Evolutionary conservation across 2,329 filamentous ascomycete species (phyloP), one percentile per base, ranked within the genome.

Genomic region (Akanthomyces uredinophilus): DNA sequence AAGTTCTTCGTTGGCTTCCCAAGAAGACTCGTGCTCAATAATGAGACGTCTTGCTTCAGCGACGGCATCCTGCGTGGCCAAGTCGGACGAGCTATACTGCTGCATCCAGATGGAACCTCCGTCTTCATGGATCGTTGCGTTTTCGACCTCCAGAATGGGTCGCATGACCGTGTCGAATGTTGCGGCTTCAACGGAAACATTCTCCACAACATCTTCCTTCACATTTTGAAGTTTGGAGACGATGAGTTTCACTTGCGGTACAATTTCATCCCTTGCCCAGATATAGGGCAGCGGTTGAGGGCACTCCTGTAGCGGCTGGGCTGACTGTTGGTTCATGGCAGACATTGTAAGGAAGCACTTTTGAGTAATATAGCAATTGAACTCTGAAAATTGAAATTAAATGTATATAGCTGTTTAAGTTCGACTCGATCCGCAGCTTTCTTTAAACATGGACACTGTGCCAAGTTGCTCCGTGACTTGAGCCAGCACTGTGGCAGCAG

Each of bases 71-170:
- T 81, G 77, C 27, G 83, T 71, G 54, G 71, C 73, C 63, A 77
- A 73, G 61, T 83, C 75, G 0, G 80, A 78, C 11, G 80, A 82
- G 0, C 83, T 80, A 22, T 80, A 78, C 68, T 83, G 81, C 65
- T 83, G 83, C 69, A 84, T 83, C 54, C 78, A 75, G n/a, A 84
- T 68, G 60, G 83, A 10, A 10, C 32, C 87, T 60, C 80, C 77
- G 16, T 75, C 69, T 62, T 78, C 77, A n/a, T 82, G 70, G 0
- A 75, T 74, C 70, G 79, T 78, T 43, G 68, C 65, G 63, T 83
- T 81, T 66, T 83, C 79, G 67, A 82, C 84, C 35, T 77, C 78
- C 16, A 85, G 84, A 65, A 87, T 79, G 13, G 84, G 84, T n/a
- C 83, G 63, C 53, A 82, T 63, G 53, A 78, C 77, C 66, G 79